Evolutionary conservation across 768 basidiomycete species (phyloP).

Genomic region (Tulasnella sp.): DNA sequence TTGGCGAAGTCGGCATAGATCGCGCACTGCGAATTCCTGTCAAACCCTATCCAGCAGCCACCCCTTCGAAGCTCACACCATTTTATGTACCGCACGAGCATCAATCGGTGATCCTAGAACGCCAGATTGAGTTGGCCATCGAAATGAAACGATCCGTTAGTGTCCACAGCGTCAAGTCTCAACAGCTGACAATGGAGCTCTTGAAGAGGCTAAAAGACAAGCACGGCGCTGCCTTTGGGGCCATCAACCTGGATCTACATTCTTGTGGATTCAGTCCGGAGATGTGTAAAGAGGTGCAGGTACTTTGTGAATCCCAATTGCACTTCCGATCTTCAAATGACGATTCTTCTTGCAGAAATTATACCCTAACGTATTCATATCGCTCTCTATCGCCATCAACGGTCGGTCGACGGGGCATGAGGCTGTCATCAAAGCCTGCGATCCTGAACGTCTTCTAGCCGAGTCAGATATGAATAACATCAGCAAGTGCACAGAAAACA

Average conservation of each 20-base stretch:
- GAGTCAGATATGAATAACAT: slow-evolving; percentile 80
- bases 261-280: slow-evolving; percentile 78
- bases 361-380: slow-evolving; percentile 73
- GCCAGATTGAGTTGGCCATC: slow-evolving; percentile 78
- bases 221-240: slow-evolving; percentile 46
- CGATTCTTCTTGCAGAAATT: slow-evolving; percentile 37
- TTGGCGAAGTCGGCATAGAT: slow-evolving; percentile 93
- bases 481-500: slow-evolving; percentile 42
- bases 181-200: slow-evolving; percentile 55
- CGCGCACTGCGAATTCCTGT: slow-evolving; percentile 64
- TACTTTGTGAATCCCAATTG: slow-evolving; percentile 20
- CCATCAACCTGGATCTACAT: slow-evolving; percentile 80
- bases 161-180: slow-evolving; percentile 77
- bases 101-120: slow-evolving; percentile 68
- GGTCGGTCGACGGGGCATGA: slow-evolving; percentile 53
- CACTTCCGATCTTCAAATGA: not conserved
- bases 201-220: slow-evolving; percentile 48
- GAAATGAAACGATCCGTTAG: slow-evolving; percentile 69
- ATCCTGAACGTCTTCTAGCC: slow-evolving; percentile 58
- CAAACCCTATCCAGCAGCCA: slow-evolving; percentile 33
- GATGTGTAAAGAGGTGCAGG: slow-evolving; percentile 66
- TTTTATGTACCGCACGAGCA: slow-evolving; percentile 74
- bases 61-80: slow-evolving; percentile 50
- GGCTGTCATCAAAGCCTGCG: slow-evolving; percentile 52
- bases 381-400: slow-evolving; percentile 80